These are phyloP conservation scores for Diplosphaera chodatii DNA, from an alignment of 139 green algal species.

Conservation along the genomic window DNA sequence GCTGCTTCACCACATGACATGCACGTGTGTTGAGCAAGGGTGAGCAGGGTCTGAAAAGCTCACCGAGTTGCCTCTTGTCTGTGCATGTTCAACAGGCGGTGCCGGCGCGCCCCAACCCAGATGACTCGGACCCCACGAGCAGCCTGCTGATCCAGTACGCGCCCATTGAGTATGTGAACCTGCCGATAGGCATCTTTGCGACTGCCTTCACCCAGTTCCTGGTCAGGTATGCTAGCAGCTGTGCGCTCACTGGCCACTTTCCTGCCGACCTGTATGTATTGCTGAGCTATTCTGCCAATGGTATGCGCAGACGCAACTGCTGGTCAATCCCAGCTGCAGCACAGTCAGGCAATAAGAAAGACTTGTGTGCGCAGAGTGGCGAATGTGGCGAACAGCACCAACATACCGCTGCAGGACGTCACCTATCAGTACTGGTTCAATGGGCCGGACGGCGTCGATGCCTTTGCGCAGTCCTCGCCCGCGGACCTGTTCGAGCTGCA, in stretches of 20 bases:
- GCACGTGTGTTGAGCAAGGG: no score
- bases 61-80: no score
- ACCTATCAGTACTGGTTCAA: slow-evolving; percentile 1
- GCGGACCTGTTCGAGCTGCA: not conserved
- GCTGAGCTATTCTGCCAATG: no score
- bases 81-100: no score
- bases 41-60: no score
- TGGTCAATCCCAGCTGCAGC: no score
- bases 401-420: not conserved
- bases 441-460: not conserved
- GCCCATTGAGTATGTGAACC: not conserved
- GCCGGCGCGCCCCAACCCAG: not conserved
- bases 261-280: no score
- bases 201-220: not conserved
- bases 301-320: no score
- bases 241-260: no score
- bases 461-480: not conserved
- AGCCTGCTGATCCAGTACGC: not conserved
- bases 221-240: no score
- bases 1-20: no score
- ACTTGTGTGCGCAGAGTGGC: not conserved
- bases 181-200: not conserved
- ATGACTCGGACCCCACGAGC: not conserved
- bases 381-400: not conserved
- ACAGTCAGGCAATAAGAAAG: no score